A percentile compares a stretch with the other conserved stretches of the same genome.
Evolutionary conservation across 768 basidiomycete species (phyloP).

Genomic region (Suillus spraguei): DNA sequence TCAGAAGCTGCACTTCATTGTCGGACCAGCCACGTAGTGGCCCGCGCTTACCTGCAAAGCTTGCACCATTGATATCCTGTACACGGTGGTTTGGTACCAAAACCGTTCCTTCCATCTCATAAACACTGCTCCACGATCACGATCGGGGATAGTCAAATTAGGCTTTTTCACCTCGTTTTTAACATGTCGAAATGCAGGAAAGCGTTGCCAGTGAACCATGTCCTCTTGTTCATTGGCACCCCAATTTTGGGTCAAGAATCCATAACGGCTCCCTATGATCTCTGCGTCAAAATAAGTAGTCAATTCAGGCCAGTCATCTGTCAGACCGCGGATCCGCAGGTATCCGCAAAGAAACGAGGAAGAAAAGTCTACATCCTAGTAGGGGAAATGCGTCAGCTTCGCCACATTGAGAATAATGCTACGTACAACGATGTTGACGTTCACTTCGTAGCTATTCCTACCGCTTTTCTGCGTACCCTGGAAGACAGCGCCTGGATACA

Average conservation of each 20-base stretch:
- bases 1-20: slow-evolving; percentile 17
- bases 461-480: slow-evolving; percentile 94
- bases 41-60: slow-evolving; percentile 78
- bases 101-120: slow-evolving; percentile 98
- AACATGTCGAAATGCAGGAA: slow-evolving; percentile 86
- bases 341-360: slow-evolving; percentile 89
- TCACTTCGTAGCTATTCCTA: slow-evolving; percentile 92
- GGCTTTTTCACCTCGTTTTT: slow-evolving; percentile 79
- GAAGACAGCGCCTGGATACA: slow-evolving; percentile 89
- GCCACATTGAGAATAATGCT: slow-evolving; percentile 10
- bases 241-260: slow-evolving; percentile 90
- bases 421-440: slow-evolving; percentile 88
- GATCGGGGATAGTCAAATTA: slow-evolving; percentile 73
- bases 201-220: slow-evolving; percentile 92
- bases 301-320: slow-evolving; percentile 92
- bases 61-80: slow-evolving; percentile 92
- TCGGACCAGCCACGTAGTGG: slow-evolving; percentile 6
- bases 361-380: slow-evolving; percentile 85
- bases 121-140: slow-evolving; percentile 82
- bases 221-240: slow-evolving; percentile 92
- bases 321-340: slow-evolving; percentile 89
- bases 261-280: slow-evolving; percentile 89
- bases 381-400: slow-evolving; percentile 6
- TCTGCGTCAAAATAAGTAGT: slow-evolving; percentile 98
- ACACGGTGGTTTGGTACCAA: slow-evolving; percentile 94